These are phyloP conservation scores for Chrysopogon serrulatus DNA, from an alignment of 176 grass and related monocot species.

Conservation along the genomic window DNA sequence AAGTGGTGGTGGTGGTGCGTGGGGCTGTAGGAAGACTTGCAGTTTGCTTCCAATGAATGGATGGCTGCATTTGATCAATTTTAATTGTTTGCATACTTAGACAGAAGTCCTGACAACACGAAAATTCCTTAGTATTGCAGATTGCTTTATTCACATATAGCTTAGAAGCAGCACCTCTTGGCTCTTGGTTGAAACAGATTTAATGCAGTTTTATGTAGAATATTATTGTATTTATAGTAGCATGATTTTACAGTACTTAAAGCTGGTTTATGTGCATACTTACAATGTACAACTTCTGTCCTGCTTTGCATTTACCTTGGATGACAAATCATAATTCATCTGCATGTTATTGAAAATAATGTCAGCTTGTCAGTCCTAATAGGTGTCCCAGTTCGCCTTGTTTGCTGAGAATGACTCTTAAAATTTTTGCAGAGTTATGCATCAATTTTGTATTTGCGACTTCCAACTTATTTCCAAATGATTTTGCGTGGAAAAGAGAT, in stretches of 20 bases:
- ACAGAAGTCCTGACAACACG: background rate
- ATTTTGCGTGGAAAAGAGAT: constrained; percentile 88
- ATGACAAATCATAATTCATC: constrained; percentile 3
- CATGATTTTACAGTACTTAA: background rate
- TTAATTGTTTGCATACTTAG: background rate
- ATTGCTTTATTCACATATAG: background rate
- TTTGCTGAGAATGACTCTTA: constrained; percentile 8
- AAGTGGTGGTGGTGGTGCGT: background rate
- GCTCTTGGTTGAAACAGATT: background rate
- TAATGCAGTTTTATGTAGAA: background rate
- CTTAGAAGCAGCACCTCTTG: background rate
- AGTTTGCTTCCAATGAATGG: background rate
- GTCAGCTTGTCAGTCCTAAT: background rate
- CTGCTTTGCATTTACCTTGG: background rate
- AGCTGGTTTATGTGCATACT: background rate
- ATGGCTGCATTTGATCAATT: constrained; percentile 6
- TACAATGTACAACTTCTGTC: background rate
- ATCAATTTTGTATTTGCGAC: constrained; percentile 91
- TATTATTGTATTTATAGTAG: background rate
- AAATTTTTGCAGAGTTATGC: constrained; percentile 86
- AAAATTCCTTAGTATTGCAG: background rate
- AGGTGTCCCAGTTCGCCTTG: background rate
- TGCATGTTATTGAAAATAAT: background rate
- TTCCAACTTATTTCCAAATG: constrained; percentile 79
- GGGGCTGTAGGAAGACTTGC: background rate